Percentiles rank a stretch among this genome's conserved stretches.
phyloP scores from a whole-genome alignment of 192 early-diverging fungal genomes.

The Mortierella hygrophila region DNA sequence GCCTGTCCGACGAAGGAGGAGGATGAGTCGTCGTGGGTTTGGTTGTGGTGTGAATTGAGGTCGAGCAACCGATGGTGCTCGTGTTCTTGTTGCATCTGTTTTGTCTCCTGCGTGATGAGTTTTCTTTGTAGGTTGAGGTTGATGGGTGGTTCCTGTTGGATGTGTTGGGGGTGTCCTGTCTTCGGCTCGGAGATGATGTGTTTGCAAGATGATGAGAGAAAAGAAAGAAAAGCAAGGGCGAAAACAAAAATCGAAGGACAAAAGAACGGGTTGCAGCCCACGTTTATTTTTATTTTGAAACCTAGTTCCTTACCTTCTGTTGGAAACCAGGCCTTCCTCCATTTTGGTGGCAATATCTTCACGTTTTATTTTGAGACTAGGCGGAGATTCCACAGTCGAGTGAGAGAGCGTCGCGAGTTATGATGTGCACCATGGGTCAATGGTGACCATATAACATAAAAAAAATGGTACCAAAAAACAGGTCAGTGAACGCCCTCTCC shows the following conservation, averaged over 20 bases:
- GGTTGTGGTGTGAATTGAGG: constrained; percentile 10
- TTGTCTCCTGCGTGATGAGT: background rate
- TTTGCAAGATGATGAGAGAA: background rate
- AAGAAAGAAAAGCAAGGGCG: background rate
- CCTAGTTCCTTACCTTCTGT: too few relatives aligned
- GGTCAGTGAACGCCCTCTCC: too few relatives aligned
- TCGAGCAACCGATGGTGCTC: constrained; percentile 41
- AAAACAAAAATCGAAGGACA: background rate
- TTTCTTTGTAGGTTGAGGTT: background rate
- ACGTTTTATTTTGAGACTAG: too few relatives aligned
- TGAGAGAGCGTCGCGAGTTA: too few relatives aligned
- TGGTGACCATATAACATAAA: too few relatives aligned
- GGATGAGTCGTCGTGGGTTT: background rate
- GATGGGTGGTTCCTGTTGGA: background rate
- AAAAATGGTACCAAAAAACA: too few relatives aligned
- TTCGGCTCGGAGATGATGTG: background rate
- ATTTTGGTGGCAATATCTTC: too few relatives aligned
- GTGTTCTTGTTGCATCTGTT: constrained; percentile 19
- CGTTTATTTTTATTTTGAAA: too few relatives aligned
- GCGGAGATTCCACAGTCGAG: too few relatives aligned
- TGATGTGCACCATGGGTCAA: too few relatives aligned
- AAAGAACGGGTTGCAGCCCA: background rate
- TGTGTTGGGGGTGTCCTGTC: background rate
- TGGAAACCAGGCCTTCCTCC: too few relatives aligned
- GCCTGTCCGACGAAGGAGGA: constrained; percentile 25